Evolutionary conservation across 2,329 filamentous ascomycete species (phyloP).

Genomic region (Lachnellula suecica): DNA sequence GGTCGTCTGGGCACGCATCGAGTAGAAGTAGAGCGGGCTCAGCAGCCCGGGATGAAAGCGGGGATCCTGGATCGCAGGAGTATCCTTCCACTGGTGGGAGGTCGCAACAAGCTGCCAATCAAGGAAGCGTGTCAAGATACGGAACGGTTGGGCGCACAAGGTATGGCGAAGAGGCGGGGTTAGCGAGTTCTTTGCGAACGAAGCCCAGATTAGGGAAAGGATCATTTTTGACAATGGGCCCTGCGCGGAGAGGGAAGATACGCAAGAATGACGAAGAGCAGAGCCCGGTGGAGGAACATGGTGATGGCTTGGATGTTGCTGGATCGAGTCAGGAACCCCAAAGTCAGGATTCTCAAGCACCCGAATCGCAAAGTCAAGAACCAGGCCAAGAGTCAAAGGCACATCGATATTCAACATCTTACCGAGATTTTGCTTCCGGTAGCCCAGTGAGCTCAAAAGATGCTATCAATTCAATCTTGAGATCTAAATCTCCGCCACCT

Average conservation of each 20-base stretch:
- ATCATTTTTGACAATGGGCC: conserved; percentile 71
- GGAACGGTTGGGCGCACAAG: conserved; percentile 47
- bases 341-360: conserved; percentile 26
- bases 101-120: conserved; percentile 44
- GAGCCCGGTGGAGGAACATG: conserved; percentile 35
- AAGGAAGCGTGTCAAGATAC: conserved; percentile 54
- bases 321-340: conserved; percentile 31
- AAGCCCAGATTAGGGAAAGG: conserved; percentile 70
- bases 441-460: conserved; percentile 24
- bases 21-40: conserved; percentile 24
- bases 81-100: conserved; percentile 47
- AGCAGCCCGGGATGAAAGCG: conserved; percentile 21
- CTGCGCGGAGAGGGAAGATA: conserved; percentile 71
- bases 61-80: conserved; percentile 24
- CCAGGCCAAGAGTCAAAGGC: conserved; percentile 25
- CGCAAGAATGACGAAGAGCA: conserved; percentile 50
- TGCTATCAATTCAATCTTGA: conserved; percentile 21
- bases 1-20: conserved; percentile 29
- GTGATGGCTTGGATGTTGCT: conserved; percentile 30
- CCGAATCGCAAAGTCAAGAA: conserved; percentile 29
- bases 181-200: conserved; percentile 73
- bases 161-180: conserved; percentile 61
- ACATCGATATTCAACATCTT: conserved; percentile 33
- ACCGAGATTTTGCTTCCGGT: conserved; percentile 40
- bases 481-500: conserved; percentile 31